Evolutionary conservation across 306 rosid species (phyloP), one percentile per base, ranked within the genome.

Genomic region (Sophora flavescens): DNA sequence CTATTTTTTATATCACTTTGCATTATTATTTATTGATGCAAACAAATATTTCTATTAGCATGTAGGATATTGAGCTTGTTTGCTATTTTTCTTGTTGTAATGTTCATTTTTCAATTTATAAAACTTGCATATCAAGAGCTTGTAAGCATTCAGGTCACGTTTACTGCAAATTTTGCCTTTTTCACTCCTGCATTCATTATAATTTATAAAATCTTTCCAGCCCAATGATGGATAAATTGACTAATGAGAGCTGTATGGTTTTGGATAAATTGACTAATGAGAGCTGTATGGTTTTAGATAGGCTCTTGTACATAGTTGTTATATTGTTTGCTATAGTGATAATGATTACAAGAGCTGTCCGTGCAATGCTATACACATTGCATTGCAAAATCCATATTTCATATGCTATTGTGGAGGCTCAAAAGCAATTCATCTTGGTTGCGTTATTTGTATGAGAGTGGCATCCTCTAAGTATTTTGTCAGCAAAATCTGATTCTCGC

Each of bases 201-300:
- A 11, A 8, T 42, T 22, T 22, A 22, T 22, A 0, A 22, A 4
- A 10, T 18, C 15, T 53, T 9, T 54, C 8, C 11, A 8, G 73
- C 65, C 80, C 74, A 41, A 54, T 76, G 67, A 76, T 76, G 57
- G 35, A 76, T 3, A 54, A 66, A 54, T 18, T 39, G 8, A 41
- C 30, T n/a, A 4, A 52, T 63, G 22, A 54, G 45, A 4, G 66
- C 48, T 52, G 16, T 57, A 13, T 13, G 3, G 74, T 50, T 65
- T 76, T 50, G 56, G 56, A n/a, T 3, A 54, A 66, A 54, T 18
- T 39, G 8, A 41, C 30, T n/a, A 4, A 52, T 63, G 22, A 54
- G 45, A 4, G 66, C 48, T 52, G 16, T 57, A 13, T 13, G 3
- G 74, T 50, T 65, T 76, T 50, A 22, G 56, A n/a, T 50, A 15